Conservation (phyloP, 805 yeast genomes). For the Starmerella potacharoeniae region DNA sequence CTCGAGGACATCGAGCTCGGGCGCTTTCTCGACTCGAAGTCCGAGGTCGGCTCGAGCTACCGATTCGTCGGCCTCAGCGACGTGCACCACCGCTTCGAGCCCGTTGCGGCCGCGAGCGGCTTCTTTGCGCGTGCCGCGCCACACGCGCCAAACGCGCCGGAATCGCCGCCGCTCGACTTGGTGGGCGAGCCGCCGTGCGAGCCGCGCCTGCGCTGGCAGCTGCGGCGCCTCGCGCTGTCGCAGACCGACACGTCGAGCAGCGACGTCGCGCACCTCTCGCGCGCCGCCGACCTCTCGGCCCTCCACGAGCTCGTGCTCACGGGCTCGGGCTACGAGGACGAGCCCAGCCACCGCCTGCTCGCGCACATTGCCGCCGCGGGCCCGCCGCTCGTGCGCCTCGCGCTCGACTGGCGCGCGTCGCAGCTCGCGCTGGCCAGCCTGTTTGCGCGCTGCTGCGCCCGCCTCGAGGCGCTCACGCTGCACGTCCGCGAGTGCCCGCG, state of each 20-base stretch:
- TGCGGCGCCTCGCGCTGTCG: conserved; percentile 11
- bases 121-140: conserved; percentile 8
- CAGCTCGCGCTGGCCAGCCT: background rate
- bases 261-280: conserved; percentile 2
- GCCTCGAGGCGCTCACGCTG: conserved; percentile 10
- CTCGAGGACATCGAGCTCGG: conserved; percentile 20
- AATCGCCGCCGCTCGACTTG: too few species aligned
- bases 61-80: conserved; percentile 23
- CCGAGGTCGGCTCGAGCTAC: conserved; percentile 25
- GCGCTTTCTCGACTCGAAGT: conserved; percentile 19
- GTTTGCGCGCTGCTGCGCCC: conserved; percentile 7
- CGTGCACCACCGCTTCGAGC: conserved; percentile 8
- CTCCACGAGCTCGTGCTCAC: conserved; percentile 13
- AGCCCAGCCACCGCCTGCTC: conserved; percentile 12
- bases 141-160: background rate
- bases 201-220: background rate
- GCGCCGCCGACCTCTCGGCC: conserved; percentile 9
- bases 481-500: conserved; percentile 11
- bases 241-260: conserved; percentile 13
- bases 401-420: conserved; percentile 19
- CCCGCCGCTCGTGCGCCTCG: conserved; percentile 10
- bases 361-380: conserved; percentile 1
- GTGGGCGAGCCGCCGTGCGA: too few species aligned
- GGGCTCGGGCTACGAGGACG: conserved; percentile 14
- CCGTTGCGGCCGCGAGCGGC: conserved; percentile 8